Base-by-base conservation (phyloP, 2,329 filamentous ascomycete species). In the Aspergillus pseudoterreus region DNA sequence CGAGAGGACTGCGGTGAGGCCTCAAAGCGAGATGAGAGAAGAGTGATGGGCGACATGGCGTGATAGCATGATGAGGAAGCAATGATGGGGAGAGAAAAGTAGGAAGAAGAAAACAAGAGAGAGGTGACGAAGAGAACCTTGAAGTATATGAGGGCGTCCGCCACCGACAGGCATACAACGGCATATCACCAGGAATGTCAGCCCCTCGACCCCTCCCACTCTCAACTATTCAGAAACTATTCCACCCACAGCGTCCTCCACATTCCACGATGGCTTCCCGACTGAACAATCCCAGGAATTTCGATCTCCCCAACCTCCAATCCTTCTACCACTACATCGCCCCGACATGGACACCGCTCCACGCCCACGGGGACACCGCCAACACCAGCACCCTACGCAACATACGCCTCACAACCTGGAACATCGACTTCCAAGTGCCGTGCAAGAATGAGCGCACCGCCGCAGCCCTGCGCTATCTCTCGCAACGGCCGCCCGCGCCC, bases 381-480 rank as follows among this genome's bases (percentile, higher is more conserved):
- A 43, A 27, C 33, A 46, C 22, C 14, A 30, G 14, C 6, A 14
- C 27, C 17, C 56, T 51, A 9, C 52, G 49, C 17, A 57, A 22
- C n/a, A 21, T 73, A 52, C 60, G 63, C 3, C 55, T 78, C 6
- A 65, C 75, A 43, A 74, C 72, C 44, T 79, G 75, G 75, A 79
- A 79, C 58, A 78, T 79, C 54, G 75, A 79, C 59, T 72, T 76
- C 54, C 71, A 74, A 53, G 57, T 69, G 8, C 67, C 66, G 0
- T 71, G 64, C 42, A 58, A 63, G 1, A 52, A 67, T 19, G 62
- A 71, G 19, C 69, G 76, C 17, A 78, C 78, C 73, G 49, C 50
- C 2, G 66, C 66, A 4, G 76, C 73, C 1, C 56, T 78, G 3
- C 45, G 58, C 4, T 64, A 78, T 57, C 67, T 78, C 24, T 49